Base-by-base conservation (phyloP, 2,329 filamentous ascomycete species). In the Ascochyta fabae region DNA sequence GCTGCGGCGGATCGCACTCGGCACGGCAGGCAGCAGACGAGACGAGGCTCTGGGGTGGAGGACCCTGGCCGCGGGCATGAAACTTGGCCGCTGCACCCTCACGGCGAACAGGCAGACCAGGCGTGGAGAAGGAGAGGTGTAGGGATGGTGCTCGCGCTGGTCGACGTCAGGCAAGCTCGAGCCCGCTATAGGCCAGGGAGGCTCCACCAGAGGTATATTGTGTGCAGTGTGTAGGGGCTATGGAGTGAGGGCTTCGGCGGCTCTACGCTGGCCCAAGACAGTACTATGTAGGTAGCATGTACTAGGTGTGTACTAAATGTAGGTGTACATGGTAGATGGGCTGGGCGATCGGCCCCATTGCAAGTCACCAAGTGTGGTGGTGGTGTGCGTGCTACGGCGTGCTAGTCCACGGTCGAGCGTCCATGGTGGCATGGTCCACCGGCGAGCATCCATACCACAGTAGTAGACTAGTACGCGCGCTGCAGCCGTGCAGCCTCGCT, bases 291-390 rank as follows among this genome's bases (percentile, higher is more conserved):
- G 19, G 19, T 19, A 19, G 19, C 19, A 19, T 19, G 19, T 19
- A 19, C 19, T 19, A 19, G 19, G 19, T 19, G 19, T 19, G 19
- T 19, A 19, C 19, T 19, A 19, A 19, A 31, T 31, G 2, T 31
- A 15, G 29, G 36, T 40, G 24, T 6, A 1, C 24, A 26, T 19
- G 52, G 27, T n/a, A 47, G 38, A 24, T 3, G 22, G 46, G 35
- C 51, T 46, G 53, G 53, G 46, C 55, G 55, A 67, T 66, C 56
- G 62, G 62, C 64, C 53, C 55, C 31, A 59, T 56, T 49, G 56
- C 50, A 42, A 44, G 49, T 41, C 19, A 19, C 19, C 19, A 19
- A 19, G 57, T 45, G 48, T 26, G 24, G 29, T 31, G 29, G 29
- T 31, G 29, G 51, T 53, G 50, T 58, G 59, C 51, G 39, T 39